Percentiles rank a stretch among this genome's conserved stretches.
phyloP scores from a whole-genome alignment of 2,329 filamentous ascomycete species.

The Penicillium occitanis region DNA sequence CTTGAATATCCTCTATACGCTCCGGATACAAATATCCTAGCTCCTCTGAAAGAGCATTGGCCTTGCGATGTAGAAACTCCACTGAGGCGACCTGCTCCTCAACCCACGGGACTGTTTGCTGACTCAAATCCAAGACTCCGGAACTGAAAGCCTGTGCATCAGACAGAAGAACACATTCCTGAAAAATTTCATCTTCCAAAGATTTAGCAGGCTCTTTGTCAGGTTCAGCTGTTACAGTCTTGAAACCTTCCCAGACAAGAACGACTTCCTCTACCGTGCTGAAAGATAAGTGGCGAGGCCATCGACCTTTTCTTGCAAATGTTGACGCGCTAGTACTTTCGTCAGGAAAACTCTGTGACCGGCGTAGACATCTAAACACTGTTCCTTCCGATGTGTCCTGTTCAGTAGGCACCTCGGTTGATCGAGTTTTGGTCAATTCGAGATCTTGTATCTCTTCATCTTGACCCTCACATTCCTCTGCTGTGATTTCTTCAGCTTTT shows the following conservation, averaged over 20 bases:
- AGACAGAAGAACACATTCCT: conserved; percentile 41
- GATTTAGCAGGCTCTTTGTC: conserved; percentile 38
- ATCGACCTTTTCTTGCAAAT: conserved; percentile 31
- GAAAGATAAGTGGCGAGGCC: conserved; percentile 48
- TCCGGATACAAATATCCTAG: conserved; percentile 68
- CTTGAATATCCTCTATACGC: conserved; percentile 68
- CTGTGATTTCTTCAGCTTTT: conserved; percentile 5
- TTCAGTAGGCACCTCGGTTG: conserved; percentile 33
- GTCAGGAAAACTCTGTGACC: conserved; percentile 38
- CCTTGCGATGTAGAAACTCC: conserved; percentile 62
- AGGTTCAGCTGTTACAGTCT: conserved; percentile 25
- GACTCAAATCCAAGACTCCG: conserved; percentile 39
- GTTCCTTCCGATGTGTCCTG: conserved; percentile 30
- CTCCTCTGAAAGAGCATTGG: conserved; percentile 63
- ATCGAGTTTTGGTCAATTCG: conserved; percentile 31
- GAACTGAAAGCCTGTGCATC: conserved; percentile 38
- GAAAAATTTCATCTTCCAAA: conserved; percentile 42
- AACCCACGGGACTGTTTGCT: conserved; percentile 44
- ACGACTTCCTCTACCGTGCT: conserved; percentile 50
- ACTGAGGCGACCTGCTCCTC: conserved; percentile 44
- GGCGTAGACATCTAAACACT: conserved; percentile 35
- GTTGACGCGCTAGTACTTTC: conserved; percentile 14
- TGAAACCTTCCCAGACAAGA: conserved; percentile 37
- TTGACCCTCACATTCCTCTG: conserved; percentile 10
- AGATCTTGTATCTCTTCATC: conserved; percentile 34